Percentiles rank a stretch among this genome's conserved stretches.
Conservation (phyloP, 1,284 basidiomycete species). For the Vanrija humicola region DNA sequence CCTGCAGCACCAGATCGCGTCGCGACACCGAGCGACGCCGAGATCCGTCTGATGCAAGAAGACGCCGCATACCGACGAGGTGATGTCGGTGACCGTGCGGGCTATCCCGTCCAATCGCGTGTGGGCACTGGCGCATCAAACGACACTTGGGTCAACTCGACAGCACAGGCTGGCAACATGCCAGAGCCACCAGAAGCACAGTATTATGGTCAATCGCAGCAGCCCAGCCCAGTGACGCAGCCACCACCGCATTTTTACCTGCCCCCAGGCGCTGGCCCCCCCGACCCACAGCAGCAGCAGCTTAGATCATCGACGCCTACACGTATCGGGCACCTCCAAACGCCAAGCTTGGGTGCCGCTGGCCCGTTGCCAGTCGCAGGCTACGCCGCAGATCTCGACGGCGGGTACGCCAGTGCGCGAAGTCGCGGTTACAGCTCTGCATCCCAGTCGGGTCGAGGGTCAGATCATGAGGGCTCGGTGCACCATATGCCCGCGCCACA, state of each 20-base stretch:
- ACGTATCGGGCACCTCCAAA: slow-evolving; percentile 7
- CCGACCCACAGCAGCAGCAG: slow-evolving; percentile 6
- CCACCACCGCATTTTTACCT: slow-evolving; percentile 9
- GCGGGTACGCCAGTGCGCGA: slow-evolving; percentile 10
- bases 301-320: slow-evolving; percentile 11
- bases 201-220: not conserved
- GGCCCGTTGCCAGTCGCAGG: slow-evolving; percentile 14
- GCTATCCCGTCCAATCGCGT: not conserved
- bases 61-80: not conserved
- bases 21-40: slow-evolving; percentile 1
- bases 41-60: slow-evolving; percentile 1
- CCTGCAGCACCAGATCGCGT: no score
- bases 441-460: slow-evolving; percentile 12
- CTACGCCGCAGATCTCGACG: slow-evolving; percentile 19
- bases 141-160: not conserved
- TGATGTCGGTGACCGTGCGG: no score
- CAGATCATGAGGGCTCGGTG: slow-evolving; percentile 13
- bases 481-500: not conserved
- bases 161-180: not conserved
- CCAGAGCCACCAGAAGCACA: not conserved
- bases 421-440: slow-evolving; percentile 13
- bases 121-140: slow-evolving; percentile 2
- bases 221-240: slow-evolving; percentile 7
- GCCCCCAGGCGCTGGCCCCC: slow-evolving; percentile 17
- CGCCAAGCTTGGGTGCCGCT: slow-evolving; percentile 12